Conservation (phyloP, 1,284 basidiomycete genomes). For the Pholiota adiposa region DNA sequence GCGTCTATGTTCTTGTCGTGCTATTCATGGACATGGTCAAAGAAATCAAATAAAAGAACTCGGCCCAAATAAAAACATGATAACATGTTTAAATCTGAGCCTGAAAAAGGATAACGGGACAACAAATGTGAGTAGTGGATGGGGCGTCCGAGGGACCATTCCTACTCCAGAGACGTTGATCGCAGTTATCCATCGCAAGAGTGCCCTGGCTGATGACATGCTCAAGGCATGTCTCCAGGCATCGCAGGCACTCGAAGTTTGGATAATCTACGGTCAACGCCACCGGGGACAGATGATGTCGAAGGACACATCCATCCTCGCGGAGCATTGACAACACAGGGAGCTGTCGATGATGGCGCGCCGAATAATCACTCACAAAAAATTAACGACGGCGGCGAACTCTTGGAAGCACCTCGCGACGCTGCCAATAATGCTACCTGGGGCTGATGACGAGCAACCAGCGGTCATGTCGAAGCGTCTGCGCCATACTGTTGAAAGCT, state of each 20-base stretch:
- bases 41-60: background rate
- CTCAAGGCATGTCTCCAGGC: constrained; percentile 25
- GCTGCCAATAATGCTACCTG: too few relatives aligned
- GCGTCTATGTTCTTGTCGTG: background rate
- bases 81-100: background rate
- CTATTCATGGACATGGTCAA: background rate
- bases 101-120: background rate
- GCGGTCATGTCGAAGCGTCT: too few relatives aligned
- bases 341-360: too few relatives aligned
- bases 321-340: background rate
- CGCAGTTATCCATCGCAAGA: constrained; percentile 80
- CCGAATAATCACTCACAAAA: background rate
- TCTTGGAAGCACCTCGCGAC: too few relatives aligned
- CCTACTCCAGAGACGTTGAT: constrained; percentile 17
- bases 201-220: constrained; percentile 28
- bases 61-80: background rate
- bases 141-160: background rate
- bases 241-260: constrained; percentile 35
- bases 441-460: too few relatives aligned
- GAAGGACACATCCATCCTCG: background rate
- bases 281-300: constrained; percentile 29
- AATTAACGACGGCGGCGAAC: too few relatives aligned
- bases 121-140: background rate
- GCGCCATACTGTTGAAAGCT: too few relatives aligned
- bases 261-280: constrained; percentile 41